Conservation (phyloP, 179 eudicot species). For the Spergularia azorica region DNA sequence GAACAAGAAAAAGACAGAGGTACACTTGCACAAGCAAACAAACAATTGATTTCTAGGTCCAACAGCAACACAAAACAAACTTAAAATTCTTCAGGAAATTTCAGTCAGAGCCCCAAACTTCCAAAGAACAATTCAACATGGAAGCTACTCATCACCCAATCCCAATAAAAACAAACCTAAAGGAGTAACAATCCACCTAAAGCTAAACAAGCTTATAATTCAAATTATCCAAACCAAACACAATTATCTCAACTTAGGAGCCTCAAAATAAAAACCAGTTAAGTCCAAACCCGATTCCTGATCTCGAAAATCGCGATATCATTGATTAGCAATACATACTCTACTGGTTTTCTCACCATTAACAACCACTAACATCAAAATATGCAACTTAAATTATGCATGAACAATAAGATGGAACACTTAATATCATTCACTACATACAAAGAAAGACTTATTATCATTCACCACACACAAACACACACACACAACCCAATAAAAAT, state of each 20-base stretch:
- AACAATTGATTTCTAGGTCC: constrained; percentile 11
- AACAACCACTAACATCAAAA: neutral
- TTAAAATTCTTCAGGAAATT: neutral
- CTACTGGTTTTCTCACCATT: neutral
- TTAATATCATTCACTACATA: too few relatives aligned
- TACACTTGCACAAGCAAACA: constrained; percentile 17
- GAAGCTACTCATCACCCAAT: neutral
- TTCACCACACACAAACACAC: neutral
- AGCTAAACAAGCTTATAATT: neutral
- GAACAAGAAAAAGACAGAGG: constrained; percentile 15
- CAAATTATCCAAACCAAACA: neutral
- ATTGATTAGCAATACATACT: neutral
- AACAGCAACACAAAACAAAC: constrained; percentile 22
- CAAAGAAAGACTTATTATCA: neutral
- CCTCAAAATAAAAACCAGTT: neutral
- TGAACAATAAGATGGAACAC: neutral
- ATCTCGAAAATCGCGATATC: neutral
- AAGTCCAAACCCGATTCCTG: neutral
- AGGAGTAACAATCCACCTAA: neutral
- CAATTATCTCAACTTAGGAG: neutral
- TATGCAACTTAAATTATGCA: neutral
- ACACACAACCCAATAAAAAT: neutral
- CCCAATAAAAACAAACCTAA: neutral
- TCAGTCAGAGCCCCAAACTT: neutral
- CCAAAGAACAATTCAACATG: constrained; percentile 14